These are phyloP conservation scores for Fomitopsis palustris DNA, from an alignment of 1,284 basidiomycete species.

Conservation along the genomic window DNA sequence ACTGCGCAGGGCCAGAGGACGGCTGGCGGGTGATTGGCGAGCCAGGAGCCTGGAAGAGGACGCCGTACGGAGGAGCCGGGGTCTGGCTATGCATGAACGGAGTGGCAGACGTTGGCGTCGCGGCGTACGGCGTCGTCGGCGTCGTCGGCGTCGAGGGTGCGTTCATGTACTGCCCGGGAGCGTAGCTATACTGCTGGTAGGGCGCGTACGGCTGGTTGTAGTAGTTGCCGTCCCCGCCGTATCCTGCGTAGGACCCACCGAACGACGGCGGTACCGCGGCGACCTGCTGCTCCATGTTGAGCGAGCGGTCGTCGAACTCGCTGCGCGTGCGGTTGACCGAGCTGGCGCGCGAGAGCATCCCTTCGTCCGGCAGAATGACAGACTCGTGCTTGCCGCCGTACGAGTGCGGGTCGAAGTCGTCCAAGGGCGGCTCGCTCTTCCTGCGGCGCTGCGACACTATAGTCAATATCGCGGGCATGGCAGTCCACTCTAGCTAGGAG, in stretches of 20 bases:
- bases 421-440: constrained; percentile 29
- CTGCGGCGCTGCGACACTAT: constrained; percentile 38
- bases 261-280: constrained; percentile 10
- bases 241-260: constrained; percentile 9
- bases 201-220: constrained; percentile 10
- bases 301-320: constrained; percentile 20
- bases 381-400: constrained; percentile 53
- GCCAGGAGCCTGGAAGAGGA: not conserved
- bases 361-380: constrained; percentile 50
- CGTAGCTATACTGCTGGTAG: constrained; percentile 23
- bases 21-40: constrained; percentile 19
- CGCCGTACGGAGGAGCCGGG: constrained; percentile 24
- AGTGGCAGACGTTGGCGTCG: constrained; percentile 22
- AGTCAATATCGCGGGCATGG: constrained; percentile 1
- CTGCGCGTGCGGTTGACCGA: constrained; percentile 5
- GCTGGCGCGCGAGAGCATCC: constrained; percentile 12
- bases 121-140: constrained; percentile 16
- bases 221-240: constrained; percentile 9
- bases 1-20: constrained; percentile 15
- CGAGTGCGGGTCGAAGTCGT: constrained; percentile 46
- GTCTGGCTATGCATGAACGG: constrained; percentile 26
- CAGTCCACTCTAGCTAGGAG: constrained; percentile 4
- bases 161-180: constrained; percentile 23
- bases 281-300: constrained; percentile 32
- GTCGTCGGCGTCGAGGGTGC: constrained; percentile 11